A percentile compares a stretch with the other conserved stretches of the same genome.
Evolutionary conservation across 805 yeast genomes (phyloP).

Genomic region (Lipomyces sp.): DNA sequence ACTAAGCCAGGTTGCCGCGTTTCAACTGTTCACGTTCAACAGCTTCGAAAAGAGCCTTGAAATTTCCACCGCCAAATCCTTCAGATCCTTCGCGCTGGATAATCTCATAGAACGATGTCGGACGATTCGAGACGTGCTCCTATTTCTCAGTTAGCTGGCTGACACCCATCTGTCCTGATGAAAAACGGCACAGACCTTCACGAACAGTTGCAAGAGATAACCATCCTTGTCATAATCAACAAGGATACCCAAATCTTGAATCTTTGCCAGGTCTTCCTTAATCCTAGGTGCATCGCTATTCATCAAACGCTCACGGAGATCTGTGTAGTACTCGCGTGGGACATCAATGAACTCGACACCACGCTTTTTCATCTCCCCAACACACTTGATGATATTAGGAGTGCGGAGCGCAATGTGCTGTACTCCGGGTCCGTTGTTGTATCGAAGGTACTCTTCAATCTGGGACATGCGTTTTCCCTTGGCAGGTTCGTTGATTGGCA

Average conservation of each 20-base stretch:
- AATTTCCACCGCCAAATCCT: slow-evolving; percentile 91
- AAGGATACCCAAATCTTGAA: slow-evolving; percentile 58
- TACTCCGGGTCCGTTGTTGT: slow-evolving; percentile 78
- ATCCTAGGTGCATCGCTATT: slow-evolving; percentile 49
- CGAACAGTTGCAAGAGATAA: slow-evolving; percentile 77
- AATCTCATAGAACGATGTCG: slow-evolving; percentile 79
- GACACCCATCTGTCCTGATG: neutral
- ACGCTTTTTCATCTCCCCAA: slow-evolving; percentile 57
- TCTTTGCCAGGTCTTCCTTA: slow-evolving; percentile 56
- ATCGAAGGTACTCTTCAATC: slow-evolving; percentile 80
- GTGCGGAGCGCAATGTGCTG: slow-evolving; percentile 81
- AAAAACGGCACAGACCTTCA: slow-evolving; percentile 48
- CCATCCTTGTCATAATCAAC: slow-evolving; percentile 72
- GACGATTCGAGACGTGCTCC: slow-evolving; percentile 53
- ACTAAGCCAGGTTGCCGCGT: slow-evolving; percentile 60
- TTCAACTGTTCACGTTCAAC: slow-evolving; percentile 75
- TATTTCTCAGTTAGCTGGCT: slow-evolving; percentile 2
- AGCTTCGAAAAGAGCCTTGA: slow-evolving; percentile 78
- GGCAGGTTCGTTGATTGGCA: slow-evolving; percentile 89
- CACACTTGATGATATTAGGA: slow-evolving; percentile 61
- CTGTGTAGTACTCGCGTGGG: slow-evolving; percentile 61
- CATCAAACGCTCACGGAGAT: slow-evolving; percentile 53
- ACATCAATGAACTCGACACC: slow-evolving; percentile 74
- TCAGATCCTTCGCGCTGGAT: slow-evolving; percentile 79
- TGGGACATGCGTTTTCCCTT: slow-evolving; percentile 68